Base-by-base conservation (phyloP, 805 yeast species). In the Candida incommunis region DNA sequence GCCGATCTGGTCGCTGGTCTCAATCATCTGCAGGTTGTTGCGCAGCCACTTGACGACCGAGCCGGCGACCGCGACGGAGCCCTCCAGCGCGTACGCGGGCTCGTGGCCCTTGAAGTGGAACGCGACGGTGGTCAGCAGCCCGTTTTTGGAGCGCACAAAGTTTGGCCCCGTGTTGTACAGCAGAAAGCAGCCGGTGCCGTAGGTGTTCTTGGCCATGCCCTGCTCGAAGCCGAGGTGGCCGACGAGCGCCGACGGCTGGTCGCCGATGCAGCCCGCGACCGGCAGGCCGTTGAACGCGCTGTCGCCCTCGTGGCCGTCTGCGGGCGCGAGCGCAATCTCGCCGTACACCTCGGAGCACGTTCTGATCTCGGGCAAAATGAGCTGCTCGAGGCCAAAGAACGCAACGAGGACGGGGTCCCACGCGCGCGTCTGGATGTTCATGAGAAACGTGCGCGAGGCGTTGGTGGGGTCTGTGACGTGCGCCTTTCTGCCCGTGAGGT, bases 1-100 rank as follows among this genome's bases (percentile, higher is more conserved):
- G 3, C 95, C 96, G 50, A 90, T 78, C 62, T 88, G 95, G 53
- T 81, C 79, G 4, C 95, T 83, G 47, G 76, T 75, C 54, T 77
- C 78, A 54, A 88, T 83, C 57, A 88, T 67, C 52, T 82, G 81
- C 65, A 88, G 73, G 66, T 87, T 87, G 65, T 88, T 95, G 59
- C 95, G 73, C 54, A 90, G 72, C 95, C 96, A 88, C 65, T 85
- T 94, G 51, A 88, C 85, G 54, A 82, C 83, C 7, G 94, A 79
- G 24, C 97, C 96, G 21, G 96, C 96, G 45, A 87, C 96, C 2
- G 96, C 94, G 56, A 90, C 84, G 4, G 96, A 86, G 44, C 97
- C 97, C 65, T 88, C 97, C 44, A 88, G 68, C 11, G 96, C 96
- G 64, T 76, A 88, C 52, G 82, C 86, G 3, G 96, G 94, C 54